Conservation (phyloP, 2,329 filamentous ascomycete species). For the Microsporum audouinii region DNA sequence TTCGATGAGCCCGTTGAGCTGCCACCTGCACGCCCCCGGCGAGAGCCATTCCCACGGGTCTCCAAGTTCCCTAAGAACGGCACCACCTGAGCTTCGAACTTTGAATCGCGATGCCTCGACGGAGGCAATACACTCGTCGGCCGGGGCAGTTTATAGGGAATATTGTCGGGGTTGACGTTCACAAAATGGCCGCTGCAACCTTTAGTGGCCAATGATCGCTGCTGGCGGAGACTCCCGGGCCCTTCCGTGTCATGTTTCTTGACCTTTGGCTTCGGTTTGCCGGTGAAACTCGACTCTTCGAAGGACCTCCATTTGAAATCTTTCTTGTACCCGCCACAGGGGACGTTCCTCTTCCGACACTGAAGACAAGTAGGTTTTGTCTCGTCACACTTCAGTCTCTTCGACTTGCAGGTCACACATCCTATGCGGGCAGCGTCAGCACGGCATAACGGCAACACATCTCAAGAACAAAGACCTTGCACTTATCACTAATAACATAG, state of each 20-base stretch:
- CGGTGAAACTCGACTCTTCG: conserved; percentile 48
- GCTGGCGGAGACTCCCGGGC: not conserved
- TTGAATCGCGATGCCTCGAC: not conserved
- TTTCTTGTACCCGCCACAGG: conserved; percentile 61
- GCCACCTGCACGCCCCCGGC: not conserved
- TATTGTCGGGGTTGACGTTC: not conserved
- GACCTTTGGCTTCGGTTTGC: conserved; percentile 28
- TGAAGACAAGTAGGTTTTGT: conserved; percentile 57
- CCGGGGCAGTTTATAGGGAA: not conserved
- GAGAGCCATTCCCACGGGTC: not conserved
- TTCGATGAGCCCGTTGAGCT: not conserved
- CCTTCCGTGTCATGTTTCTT: conserved; percentile 34
- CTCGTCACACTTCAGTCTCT: conserved; percentile 63
- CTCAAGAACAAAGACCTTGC: conserved; percentile 7
- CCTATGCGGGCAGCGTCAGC: conserved; percentile 36
- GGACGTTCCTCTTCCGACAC: conserved; percentile 53
- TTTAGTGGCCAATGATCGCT: not conserved
- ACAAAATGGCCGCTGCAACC: not conserved
- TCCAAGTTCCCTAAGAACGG: not conserved
- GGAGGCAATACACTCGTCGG: not conserved
- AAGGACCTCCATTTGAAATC: conserved; percentile 66
- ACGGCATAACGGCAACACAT: not conserved
- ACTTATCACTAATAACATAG: conserved; percentile 11
- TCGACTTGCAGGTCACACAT: conserved; percentile 62
- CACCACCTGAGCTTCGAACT: not conserved